Base-by-base conservation (phyloP, 2,329 filamentous ascomycete genomes). In the Nemania serpens region DNA sequence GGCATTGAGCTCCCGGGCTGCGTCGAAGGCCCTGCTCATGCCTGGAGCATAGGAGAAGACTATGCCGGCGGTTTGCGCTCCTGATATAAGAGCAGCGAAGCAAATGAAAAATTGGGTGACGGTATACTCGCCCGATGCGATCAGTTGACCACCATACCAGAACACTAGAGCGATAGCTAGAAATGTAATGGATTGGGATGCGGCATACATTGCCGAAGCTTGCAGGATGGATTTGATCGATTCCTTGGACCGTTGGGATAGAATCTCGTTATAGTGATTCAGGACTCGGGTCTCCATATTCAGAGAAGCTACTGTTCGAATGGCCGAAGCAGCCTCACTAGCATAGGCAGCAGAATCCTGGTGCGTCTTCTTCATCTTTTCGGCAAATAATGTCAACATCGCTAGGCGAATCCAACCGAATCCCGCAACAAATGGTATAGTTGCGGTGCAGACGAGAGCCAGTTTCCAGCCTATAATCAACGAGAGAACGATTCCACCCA, bases 391-490 rank as follows among this genome's bases (percentile, higher is more conserved):
- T 13, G 71, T 68, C 39, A 81, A 75, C n/a, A 82, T 68, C n/a
- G 77, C 73, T 15, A 83, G 77, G 5, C 79, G 74, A 9, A 75
- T 48, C 58, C 75, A 80, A 0, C 81, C 81, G 1, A 75, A 67
- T 0, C 69, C 52, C 1, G 82, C 42, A 10, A 83, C 65, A 0
- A 76, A 73, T 1, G 79, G 75, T 10, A 83, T 62, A 2, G 75
- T 77, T 11, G 73, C 79, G 0, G 78, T 70, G 29, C 75, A 71
- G 0, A 82, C 78, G 2, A 83, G 69, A 0, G 75, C 77, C 1
- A 84, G 69, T 37, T 77, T 81, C 79, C 78, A 83, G 1, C 74
- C 75, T 54, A 75, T 73, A 0, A 69, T 74, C 2, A 84, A 64
- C 0, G 77, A 73, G 0, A 84, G 65, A 1, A 78, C 71, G 20